These are phyloP conservation scores for Plasmodium gaboni DNA, from an alignment of 169 alveolate species.

Conservation along the genomic window DNA sequence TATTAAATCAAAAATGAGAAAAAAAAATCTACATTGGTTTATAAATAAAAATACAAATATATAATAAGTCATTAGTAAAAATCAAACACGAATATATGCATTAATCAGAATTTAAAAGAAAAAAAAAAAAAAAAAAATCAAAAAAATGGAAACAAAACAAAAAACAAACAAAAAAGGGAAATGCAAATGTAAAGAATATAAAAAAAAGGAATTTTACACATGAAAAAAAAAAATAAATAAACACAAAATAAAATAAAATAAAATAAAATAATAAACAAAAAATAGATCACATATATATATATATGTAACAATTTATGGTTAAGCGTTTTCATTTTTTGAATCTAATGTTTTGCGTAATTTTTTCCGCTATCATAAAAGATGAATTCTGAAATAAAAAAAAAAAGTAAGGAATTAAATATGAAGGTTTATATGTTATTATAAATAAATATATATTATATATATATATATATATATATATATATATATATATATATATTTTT, in stretches of 20 bases:
- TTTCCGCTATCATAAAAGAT: constrained; percentile 66
- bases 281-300: background rate
- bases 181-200: background rate
- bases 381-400: constrained; percentile 38
- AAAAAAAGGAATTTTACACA: background rate
- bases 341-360: constrained; percentile 31
- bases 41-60: constrained; percentile 25
- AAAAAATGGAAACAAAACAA: background rate
- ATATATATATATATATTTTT: background rate
- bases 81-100: background rate
- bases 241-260: background rate
- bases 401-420: background rate
- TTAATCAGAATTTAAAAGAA: background rate
- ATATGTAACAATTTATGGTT: no score
- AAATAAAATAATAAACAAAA: background rate
- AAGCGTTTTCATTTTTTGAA: constrained; percentile 36
- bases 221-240: background rate
- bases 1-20: constrained; percentile 36
- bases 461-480: background rate
- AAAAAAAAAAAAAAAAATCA: background rate
- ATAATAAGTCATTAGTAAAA: background rate
- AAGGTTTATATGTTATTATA: background rate
- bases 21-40: constrained; percentile 64
- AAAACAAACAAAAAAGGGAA: background rate
- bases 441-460: background rate